Percentiles rank a stretch among this genome's conserved stretches.
Conservation (phyloP, 2,329 filamentous ascomycete species). For the Xylariaceae sp. region DNA sequence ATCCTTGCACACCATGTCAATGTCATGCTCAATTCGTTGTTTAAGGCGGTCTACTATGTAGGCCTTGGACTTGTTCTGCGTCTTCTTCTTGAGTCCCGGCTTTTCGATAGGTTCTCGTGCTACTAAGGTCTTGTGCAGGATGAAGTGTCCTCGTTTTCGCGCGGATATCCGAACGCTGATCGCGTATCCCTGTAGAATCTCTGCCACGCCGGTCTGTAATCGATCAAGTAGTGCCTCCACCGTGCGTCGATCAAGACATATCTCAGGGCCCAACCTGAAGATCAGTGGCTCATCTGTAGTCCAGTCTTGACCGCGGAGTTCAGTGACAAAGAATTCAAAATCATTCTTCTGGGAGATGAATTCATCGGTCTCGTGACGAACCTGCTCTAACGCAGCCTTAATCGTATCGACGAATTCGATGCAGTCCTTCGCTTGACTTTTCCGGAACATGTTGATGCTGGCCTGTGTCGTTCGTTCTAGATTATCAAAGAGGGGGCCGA, state of each 20-base stretch:
- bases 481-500: constrained; percentile 44
- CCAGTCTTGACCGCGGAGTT: constrained; percentile 45
- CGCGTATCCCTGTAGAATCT: constrained; percentile 44
- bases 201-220: constrained; percentile 45
- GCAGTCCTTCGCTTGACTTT: constrained; percentile 40
- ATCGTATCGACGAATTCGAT: constrained; percentile 40
- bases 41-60: constrained; percentile 40
- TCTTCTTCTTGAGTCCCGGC: constrained; percentile 31
- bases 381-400: constrained; percentile 34
- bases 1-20: constrained; percentile 47
- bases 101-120: constrained; percentile 35
- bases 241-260: constrained; percentile 40
- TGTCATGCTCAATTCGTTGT: constrained; percentile 43
- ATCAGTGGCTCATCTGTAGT: constrained; percentile 41
- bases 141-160: constrained; percentile 49
- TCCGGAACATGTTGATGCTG: constrained; percentile 42
- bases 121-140: constrained; percentile 46
- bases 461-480: constrained; percentile 40
- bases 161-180: constrained; percentile 43
- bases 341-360: constrained; percentile 41
- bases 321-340: constrained; percentile 43
- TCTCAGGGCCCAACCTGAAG: constrained; percentile 39
- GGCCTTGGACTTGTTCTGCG: constrained; percentile 35
- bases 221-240: constrained; percentile 47
- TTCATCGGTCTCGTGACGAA: constrained; percentile 40